Evolutionary conservation across 2,329 filamentous ascomycete genomes (phyloP).

Genomic region (Penicillium sp.): DNA sequence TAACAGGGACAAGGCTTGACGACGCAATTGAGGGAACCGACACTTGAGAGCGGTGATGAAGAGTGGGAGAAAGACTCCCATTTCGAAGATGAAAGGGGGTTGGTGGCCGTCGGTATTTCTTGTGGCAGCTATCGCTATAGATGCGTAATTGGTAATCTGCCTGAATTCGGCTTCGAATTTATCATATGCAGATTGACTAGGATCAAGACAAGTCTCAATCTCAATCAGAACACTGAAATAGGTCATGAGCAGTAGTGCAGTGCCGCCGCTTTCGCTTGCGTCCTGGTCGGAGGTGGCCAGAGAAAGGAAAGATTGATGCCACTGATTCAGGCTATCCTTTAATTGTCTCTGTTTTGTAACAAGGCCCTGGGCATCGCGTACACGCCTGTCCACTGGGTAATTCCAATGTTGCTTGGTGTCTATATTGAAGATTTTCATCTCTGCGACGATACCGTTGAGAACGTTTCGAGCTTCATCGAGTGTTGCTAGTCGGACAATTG

Average conservation of each 20-base stretch:
- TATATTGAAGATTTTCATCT: slow-evolving; percentile 14
- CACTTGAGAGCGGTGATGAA: slow-evolving; percentile 21
- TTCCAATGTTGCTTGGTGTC: slow-evolving; percentile 11
- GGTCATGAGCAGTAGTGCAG: slow-evolving; percentile 16
- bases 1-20: slow-evolving; percentile 11
- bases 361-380: neutral
- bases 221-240: slow-evolving; percentile 17
- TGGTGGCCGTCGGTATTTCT: slow-evolving; percentile 12
- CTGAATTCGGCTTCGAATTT: slow-evolving; percentile 13
- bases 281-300: neutral
- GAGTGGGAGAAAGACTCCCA: slow-evolving; percentile 20
- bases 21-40: slow-evolving; percentile 12
- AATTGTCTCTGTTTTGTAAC: neutral
- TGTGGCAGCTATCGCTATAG: slow-evolving; percentile 9
- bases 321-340: slow-evolving; percentile 1
- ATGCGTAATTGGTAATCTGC: slow-evolving; percentile 12
- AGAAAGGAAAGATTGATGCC: slow-evolving; percentile 5
- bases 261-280: neutral
- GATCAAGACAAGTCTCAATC: slow-evolving; percentile 10
- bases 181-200: slow-evolving; percentile 14
- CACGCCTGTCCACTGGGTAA: neutral
- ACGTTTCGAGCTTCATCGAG: slow-evolving; percentile 14
- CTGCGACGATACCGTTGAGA: slow-evolving; percentile 14
- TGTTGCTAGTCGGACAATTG: neutral
- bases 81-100: slow-evolving; percentile 19